Percentiles rank a stretch among this genome's conserved stretches.
Evolutionary conservation across 176 grass and related monocot genomes (phyloP).

Genomic region (Musa schizocarpa): DNA sequence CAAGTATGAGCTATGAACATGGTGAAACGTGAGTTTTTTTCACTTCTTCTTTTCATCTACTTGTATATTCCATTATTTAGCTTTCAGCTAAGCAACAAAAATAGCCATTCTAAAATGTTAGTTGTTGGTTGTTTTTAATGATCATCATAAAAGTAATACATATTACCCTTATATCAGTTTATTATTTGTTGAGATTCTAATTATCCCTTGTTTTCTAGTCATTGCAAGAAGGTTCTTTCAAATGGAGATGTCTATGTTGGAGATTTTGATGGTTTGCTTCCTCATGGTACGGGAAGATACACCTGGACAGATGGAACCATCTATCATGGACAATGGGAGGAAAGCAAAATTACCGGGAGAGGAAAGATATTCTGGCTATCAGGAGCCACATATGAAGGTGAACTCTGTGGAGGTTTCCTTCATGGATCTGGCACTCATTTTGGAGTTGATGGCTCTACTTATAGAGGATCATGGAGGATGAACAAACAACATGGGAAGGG

Average conservation of each 20-base stretch:
- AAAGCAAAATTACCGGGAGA: constrained; percentile 69
- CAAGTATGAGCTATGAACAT: constrained; percentile 2
- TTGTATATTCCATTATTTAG: neutral
- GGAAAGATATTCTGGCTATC: constrained; percentile 67
- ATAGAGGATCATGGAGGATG: constrained; percentile 82
- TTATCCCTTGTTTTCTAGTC: neutral
- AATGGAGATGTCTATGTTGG: constrained; percentile 88
- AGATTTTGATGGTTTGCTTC: constrained; percentile 54
- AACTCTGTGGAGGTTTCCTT: constrained; percentile 74
- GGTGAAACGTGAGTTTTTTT: neutral
- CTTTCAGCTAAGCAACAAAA: neutral
- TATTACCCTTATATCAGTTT: neutral
- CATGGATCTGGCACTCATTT: constrained; percentile 68
- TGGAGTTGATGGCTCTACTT: constrained; percentile 55
- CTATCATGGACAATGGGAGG: constrained; percentile 77
- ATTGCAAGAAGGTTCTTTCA: constrained; percentile 42
- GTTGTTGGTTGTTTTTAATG: neutral
- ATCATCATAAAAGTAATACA: neutral
- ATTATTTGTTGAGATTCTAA: neutral
- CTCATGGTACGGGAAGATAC: constrained; percentile 82
- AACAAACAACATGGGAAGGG: constrained; percentile 89
- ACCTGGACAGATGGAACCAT: constrained; percentile 69
- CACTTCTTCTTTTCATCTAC: neutral
- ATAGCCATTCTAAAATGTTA: neutral
- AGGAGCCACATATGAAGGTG: constrained; percentile 72